Base-by-base conservation (phyloP, 495 filamentous ascomycete species). In the Penicillium salamii region DNA sequence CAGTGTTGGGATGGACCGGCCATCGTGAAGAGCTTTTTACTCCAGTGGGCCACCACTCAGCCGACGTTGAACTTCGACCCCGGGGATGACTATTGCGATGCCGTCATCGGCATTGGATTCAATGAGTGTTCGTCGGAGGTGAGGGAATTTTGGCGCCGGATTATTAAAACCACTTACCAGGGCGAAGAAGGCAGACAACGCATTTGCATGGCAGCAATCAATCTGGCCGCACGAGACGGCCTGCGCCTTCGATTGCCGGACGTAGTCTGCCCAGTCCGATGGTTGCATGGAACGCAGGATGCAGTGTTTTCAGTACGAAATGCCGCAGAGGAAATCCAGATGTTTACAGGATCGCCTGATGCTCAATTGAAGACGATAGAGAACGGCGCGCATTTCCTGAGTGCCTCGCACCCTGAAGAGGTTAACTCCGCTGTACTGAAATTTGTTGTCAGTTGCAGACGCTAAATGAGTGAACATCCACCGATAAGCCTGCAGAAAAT, bases 211-310 rank as follows among this genome's bases (percentile, higher is more conserved):
- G 79, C 80, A 2, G 69, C 71, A 1, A 74, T 78, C 49, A 80
- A 78, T 46, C 57, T 87, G 14, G 52, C 73, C n/a, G 79, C 82
- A 46, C 59, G 83, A n/a, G 83, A 83, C 53, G 76, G 78, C 12
- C 64, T 87, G 42, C 69, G 76, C 39, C 55, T 69, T 5, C 61
- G 83, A 33, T 46, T 86, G 9, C 59, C 66, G 9, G 78, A 86
- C 63, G 63, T 86, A 14, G 63, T 52, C 36, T 86, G 82, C 52
- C 82, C 83, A 0, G 78, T 86, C 2, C 63, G 77, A 29, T 87
- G 82, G 83, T 49, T 86, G 36, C 83, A 87, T 58, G 81, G 81
- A n/a, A 78, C 73, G 15, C 52, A 68, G 5, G 83, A 86, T 58
- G 68, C 52, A 0, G 71, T 79, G 0, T 87, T 74, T 54, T 71